Conservation (phyloP, 1,139 yeast genomes). For the Diutina mesorugosa region DNA sequence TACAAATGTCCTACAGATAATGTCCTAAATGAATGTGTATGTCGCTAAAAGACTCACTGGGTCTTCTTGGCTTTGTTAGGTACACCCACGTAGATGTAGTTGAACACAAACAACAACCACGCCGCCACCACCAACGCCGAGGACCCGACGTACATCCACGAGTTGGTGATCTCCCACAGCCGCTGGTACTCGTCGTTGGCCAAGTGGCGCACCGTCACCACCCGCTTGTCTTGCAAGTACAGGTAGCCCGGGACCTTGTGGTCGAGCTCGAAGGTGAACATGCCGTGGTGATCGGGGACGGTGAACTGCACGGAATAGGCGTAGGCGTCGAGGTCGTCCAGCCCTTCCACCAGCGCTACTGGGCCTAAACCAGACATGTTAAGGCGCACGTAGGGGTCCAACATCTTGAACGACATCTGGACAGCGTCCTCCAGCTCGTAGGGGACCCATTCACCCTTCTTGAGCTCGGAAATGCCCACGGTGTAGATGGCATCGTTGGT, state of each 20-base stretch:
- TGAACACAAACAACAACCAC: conserved; percentile 63
- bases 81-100: conserved; percentile 40
- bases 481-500: conserved; percentile 56
- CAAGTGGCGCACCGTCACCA: conserved; percentile 81
- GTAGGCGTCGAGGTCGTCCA: conserved; percentile 29
- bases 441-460: conserved; percentile 57
- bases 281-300: conserved; percentile 93
- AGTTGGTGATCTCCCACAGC: conserved; percentile 84
- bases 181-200: conserved; percentile 94
- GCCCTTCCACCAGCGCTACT: conserved; percentile 26
- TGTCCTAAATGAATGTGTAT: not conserved
- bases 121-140: conserved; percentile 56
- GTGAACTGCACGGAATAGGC: conserved; percentile 37
- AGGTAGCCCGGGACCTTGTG: conserved; percentile 74
- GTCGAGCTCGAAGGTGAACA: conserved; percentile 75
- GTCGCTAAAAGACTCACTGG: not conserved
- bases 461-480: conserved; percentile 57
- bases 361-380: conserved; percentile 37
- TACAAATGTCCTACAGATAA: no score
- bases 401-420: conserved; percentile 79
- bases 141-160: conserved; percentile 81
- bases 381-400: conserved; percentile 89
- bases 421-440: conserved; percentile 41
- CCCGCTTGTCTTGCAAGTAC: conserved; percentile 49
- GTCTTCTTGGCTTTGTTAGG: not conserved